Base-by-base conservation (phyloP, 768 basidiomycete species). In the Lentinula sp. region DNA sequence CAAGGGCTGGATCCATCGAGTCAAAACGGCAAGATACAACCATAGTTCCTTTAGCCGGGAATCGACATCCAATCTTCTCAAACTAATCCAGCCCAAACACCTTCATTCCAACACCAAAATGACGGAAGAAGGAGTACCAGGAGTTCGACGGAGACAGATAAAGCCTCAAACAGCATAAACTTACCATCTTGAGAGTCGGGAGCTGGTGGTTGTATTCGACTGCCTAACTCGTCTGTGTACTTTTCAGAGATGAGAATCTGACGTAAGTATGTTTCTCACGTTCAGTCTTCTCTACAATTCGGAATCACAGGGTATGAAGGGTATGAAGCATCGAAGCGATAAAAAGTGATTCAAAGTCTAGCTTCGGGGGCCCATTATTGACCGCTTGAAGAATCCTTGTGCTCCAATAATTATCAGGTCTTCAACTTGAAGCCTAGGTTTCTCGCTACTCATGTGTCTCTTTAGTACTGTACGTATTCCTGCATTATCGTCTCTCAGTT, bases 151-250 rank as follows among this genome's bases (percentile, higher is more conserved):
- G 18, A 13, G 7, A 20, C 16, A 20, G 12, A 39, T 13, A 7
- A n/a, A 16, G 53, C n/a, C 37, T 41, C 9, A 2, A 43, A 41
- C 23, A 43, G 18, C 18, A 16, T 28, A 16, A 15, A 56, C 55
- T 56, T 41, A 56, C 55, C 55, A 56, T 56, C 41, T 33, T 56
- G 55, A 43, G 28, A 56, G 41, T 56, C 20, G 37, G 39, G 55
- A 56, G 39, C 39, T 37, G 41, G 18, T 56, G 28, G 23, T 42
- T 33, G 55, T n/a, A 43, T 28, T 16, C 23, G 46, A 43, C 46
- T n/a, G 46, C 46, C 45, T 46, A 18, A 12, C n/a, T n/a, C 8
- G 46, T 48, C 18, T 48, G 18, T 28, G 28, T 45, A 45, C 46
- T 48, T 48, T 48, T 48, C 46, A 48, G 46, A 20, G 12, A 20